A percentile compares a stretch with the other conserved stretches of the same genome.
phyloP scores from a whole-genome alignment of 2,329 filamentous ascomycete species.

The Gremmenia infestans region DNA sequence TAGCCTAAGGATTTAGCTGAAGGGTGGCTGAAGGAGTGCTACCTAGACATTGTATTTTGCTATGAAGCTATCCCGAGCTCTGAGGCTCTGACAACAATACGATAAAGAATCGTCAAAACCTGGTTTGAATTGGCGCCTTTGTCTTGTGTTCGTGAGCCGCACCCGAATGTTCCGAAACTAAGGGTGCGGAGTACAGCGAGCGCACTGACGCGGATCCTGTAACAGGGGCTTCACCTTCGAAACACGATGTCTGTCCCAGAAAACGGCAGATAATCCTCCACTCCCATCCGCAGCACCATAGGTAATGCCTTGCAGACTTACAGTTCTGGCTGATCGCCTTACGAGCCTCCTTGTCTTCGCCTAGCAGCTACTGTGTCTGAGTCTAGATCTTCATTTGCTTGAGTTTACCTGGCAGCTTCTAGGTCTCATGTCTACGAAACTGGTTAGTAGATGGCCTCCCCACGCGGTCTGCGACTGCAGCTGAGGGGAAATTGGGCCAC shows the following conservation, averaged over 20 bases:
- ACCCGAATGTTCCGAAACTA: not conserved
- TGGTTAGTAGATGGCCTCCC: not conserved
- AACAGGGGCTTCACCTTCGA: not conserved
- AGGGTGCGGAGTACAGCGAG: not conserved
- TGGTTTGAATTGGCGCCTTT: not conserved
- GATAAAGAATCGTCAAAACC: not conserved
- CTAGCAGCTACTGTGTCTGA: not conserved
- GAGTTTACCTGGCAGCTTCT: not conserved
- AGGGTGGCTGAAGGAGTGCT: no score
- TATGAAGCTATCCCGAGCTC: not conserved
- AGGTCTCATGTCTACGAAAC: constrained; percentile 1
- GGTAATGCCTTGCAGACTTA: constrained; percentile 1
- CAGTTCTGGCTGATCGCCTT: not conserved
- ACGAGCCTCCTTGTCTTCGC: not conserved
- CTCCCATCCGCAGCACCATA: not conserved
- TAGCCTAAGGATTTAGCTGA: no score
- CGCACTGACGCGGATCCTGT: not conserved
- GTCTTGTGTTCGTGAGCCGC: no score
- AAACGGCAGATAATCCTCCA: not conserved
- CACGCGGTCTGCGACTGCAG: not conserved
- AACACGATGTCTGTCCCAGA: not conserved
- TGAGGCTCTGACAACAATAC: not conserved
- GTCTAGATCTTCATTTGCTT: not conserved
- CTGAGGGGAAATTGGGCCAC: not conserved
- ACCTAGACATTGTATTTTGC: not conserved